These are phyloP conservation scores for Neckera pumila DNA, from an alignment of 225 moss, liverwort and hornwort species.

Conservation along the genomic window DNA sequence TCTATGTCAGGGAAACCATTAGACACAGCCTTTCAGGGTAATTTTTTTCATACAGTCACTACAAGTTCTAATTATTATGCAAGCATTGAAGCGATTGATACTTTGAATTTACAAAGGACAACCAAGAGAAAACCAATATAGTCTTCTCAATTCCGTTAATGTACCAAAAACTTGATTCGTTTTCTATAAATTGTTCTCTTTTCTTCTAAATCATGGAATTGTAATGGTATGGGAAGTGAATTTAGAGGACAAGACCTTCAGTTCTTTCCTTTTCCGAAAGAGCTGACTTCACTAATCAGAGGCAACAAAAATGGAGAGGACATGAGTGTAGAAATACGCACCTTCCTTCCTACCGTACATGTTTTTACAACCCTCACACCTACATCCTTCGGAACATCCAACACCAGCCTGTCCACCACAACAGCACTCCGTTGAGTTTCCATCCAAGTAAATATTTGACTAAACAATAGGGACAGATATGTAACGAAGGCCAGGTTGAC, in stretches of 20 bases:
- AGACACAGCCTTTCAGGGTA: not conserved
- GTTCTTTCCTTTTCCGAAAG: not conserved
- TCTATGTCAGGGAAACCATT: not conserved
- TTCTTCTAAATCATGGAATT: not conserved
- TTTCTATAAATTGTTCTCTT: not conserved
- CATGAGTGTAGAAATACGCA: not conserved
- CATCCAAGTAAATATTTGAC: not conserved
- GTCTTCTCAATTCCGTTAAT: not conserved
- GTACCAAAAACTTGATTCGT: not conserved
- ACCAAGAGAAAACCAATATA: not conserved
- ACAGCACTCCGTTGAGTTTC: not conserved
- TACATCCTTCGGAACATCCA: conserved; percentile 96
- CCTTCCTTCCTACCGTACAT: conserved; percentile 94
- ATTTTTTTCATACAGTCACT: not conserved
- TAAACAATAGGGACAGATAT: not conserved
- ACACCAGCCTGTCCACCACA: conserved; percentile 67
- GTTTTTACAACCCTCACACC: conserved; percentile 96
- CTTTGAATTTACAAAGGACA: not conserved
- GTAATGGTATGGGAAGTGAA: not conserved
- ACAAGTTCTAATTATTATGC: not conserved
- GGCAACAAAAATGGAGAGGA: not conserved
- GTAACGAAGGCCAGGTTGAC: not conserved
- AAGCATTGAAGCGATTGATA: not conserved
- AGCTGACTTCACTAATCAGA: not conserved
- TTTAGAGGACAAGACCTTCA: not conserved